phyloP scores from a whole-genome alignment of 305 asterid genomes.

The Fraxinus velutina region DNA sequence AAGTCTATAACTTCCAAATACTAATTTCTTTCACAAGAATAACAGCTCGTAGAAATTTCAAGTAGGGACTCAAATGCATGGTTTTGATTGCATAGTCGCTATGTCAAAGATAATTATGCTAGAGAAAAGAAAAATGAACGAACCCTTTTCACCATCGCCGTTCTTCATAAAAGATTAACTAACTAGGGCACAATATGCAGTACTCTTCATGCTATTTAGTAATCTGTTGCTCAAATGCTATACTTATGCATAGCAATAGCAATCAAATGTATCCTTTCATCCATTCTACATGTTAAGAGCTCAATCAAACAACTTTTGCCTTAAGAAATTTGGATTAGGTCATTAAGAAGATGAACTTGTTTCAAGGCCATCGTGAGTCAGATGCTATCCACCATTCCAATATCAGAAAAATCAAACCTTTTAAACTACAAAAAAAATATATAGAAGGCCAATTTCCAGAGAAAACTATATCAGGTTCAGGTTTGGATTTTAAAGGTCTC shows the following conservation, averaged over 20 bases:
- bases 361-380: neutral
- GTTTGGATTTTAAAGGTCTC: neutral
- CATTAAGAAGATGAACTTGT: neutral
- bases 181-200: neutral
- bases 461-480: neutral
- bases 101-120: neutral
- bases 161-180: neutral
- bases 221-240: neutral
- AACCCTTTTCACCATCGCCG: neutral
- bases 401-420: neutral
- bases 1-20: neutral
- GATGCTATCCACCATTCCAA: neutral
- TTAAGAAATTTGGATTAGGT: neutral
- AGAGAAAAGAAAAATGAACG: neutral
- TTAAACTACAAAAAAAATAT: neutral
- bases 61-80: neutral
- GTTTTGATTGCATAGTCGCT: neutral
- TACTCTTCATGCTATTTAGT: neutral
- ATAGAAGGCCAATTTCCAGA: neutral
- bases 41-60: neutral
- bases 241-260: neutral
- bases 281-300: neutral
- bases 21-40: neutral
- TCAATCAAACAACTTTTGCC: neutral
- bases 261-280: neutral